Base-by-base conservation (phyloP, 225 moss, liverwort and hornwort species). In the Asterella californica region DNA sequence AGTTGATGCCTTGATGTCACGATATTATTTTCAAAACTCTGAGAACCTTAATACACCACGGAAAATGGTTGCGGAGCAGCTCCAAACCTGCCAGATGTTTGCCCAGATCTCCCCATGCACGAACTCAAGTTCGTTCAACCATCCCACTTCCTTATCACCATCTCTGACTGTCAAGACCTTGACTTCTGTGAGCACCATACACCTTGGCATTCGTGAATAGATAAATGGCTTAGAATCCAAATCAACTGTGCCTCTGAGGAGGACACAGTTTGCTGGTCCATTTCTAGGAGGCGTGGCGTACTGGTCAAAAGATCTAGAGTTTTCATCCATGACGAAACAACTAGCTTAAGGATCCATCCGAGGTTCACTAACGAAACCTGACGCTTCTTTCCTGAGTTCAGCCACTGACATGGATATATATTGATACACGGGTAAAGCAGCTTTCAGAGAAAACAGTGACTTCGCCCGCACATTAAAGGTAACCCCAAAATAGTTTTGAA, bases 81-180 rank as follows among this genome's bases (percentile, higher is more conserved):
- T n/a, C 68, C 60, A 42, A 81, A 99, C 99, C 93, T 81, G 84
- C 85, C 86, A 99, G 32, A 99, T 87, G 77, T 99, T 99, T 9
- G 99, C 95, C 95, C 95, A 99, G 65, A 99, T 93, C 82, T 93
- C 92, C 57, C 81, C 86, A 69, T 89, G 57, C 63, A 99, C 88
- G 66, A 89, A 95, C 84, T 99, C 99, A 79, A 99, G 90, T 80
- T 99, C 95, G 78, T 99, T 99, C 76, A 99, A 78, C 86, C 89
- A 88, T 70, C 90, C 91, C 45, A 99, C 95, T 82, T 79, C 50
- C 79, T 83, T 90, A 10, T 88, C 99, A 69, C 81, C 84, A 83
- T 99, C 95, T 79, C 80, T 90, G 24, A 99, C 99, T 75, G 82
- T 89, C 78, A 95, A 62, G 57, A 83, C 89, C 81, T 87, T 92